A percentile compares a stretch with the other conserved stretches of the same genome.
Evolutionary conservation across 139 green algal genomes (phyloP).

Genomic region (Chlorella sp.): DNA sequence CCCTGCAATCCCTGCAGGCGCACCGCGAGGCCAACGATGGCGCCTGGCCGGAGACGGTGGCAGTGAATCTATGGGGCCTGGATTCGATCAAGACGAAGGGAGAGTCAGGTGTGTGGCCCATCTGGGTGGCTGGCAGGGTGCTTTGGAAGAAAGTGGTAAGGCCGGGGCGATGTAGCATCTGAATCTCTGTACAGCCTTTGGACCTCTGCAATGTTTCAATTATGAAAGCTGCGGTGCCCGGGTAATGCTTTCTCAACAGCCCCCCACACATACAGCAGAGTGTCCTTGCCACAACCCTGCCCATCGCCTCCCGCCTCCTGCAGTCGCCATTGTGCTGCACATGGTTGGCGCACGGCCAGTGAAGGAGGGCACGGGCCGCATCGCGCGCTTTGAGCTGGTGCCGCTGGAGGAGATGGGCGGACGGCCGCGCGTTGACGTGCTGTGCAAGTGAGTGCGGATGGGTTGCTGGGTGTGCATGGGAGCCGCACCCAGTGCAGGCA

Average conservation of each 20-base stretch:
- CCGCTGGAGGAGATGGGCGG: slow-evolving; percentile 72
- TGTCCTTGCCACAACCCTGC: background rate
- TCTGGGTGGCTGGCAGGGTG: no score
- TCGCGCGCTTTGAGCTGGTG: slow-evolving; percentile 88
- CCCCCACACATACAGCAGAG: no score
- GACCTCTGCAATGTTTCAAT: no score
- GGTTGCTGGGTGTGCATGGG: no score
- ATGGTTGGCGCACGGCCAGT: slow-evolving; percentile 89
- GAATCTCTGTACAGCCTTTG: no score
- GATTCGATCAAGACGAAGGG: slow-evolving; percentile 98
- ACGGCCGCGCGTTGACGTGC: slow-evolving; percentile 90
- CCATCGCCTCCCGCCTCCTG: background rate
- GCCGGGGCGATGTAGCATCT: no score
- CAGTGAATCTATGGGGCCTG: slow-evolving; percentile 97
- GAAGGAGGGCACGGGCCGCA: slow-evolving; percentile 87
- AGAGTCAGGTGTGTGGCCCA: slow-evolving; percentile 23
- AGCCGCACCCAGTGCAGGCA: no score
- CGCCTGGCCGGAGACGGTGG: slow-evolving; percentile 91
- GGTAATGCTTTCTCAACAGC: no score
- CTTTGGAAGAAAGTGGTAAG: no score
- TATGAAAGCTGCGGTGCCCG: no score
- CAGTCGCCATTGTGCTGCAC: slow-evolving; percentile 88
- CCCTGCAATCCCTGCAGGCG: background rate
- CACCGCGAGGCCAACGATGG: slow-evolving; percentile 64
- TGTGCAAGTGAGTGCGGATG: slow-evolving; percentile 78